A percentile compares a stretch with the other conserved stretches of the same genome.
phyloP scores from a whole-genome alignment of 768 basidiomycete species.

The Mycena capillaripes region DNA sequence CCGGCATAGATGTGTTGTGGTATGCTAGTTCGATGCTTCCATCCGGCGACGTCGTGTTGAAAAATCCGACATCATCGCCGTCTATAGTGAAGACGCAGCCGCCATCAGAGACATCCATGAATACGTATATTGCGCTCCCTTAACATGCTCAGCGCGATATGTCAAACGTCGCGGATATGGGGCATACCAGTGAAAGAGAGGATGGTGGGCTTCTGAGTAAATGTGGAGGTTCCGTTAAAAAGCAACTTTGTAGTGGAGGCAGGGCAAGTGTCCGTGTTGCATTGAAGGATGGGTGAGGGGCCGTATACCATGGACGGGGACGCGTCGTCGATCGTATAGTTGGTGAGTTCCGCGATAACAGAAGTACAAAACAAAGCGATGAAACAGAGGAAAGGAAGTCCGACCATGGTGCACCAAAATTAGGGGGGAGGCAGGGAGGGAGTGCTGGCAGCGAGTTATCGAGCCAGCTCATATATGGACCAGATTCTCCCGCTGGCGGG shows the following conservation, averaged over 20 bases:
- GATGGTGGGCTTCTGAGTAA: conserved; percentile 6
- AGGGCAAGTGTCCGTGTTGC: not conserved
- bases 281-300: not conserved
- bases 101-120: not conserved
- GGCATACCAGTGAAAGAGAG: conserved; percentile 23
- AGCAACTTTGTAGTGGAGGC: not conserved
- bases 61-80: conserved; percentile 3
- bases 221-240: conserved; percentile 22
- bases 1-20: conserved; percentile 7
- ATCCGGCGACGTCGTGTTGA: not conserved
- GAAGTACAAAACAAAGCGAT: conserved; percentile 46
- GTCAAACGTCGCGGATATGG: too few relatives aligned
- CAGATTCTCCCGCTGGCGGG: not conserved
- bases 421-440: not conserved
- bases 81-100: conserved; percentile 11
- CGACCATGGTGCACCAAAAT: not conserved
- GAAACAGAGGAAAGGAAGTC: not conserved
- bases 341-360: conserved; percentile 1
- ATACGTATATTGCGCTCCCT: conserved; percentile 18
- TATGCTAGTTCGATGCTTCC: conserved; percentile 15
- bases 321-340: conserved; percentile 21
- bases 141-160: not conserved
- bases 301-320: not conserved
- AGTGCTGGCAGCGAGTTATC: not conserved
- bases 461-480: not conserved